Percentiles rank a stretch among this genome's conserved stretches.
Evolutionary conservation across 768 basidiomycete genomes (phyloP).

Genomic region (Leccinum boreale): DNA sequence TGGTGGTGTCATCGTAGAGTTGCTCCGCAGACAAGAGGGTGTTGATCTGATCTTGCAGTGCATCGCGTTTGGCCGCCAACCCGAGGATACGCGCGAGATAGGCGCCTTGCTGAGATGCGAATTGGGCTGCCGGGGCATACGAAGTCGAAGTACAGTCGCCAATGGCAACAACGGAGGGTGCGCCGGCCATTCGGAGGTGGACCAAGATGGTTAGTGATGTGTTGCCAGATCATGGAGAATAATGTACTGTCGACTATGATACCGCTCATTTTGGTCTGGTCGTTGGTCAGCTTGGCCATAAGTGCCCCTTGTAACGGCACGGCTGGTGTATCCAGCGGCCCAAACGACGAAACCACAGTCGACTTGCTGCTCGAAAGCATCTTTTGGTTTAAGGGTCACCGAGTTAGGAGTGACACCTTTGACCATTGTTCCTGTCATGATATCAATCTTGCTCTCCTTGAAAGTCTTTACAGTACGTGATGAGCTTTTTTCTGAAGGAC

Average conservation of each 20-base stretch:
- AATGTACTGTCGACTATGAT: slow-evolving; percentile 76
- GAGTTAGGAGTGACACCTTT: slow-evolving; percentile 67
- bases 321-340: slow-evolving; percentile 69
- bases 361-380: slow-evolving; percentile 79
- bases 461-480: slow-evolving; percentile 91
- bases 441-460: slow-evolving; percentile 95
- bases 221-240: not conserved
- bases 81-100: slow-evolving; percentile 84
- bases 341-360: slow-evolving; percentile 95
- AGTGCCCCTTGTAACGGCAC: slow-evolving; percentile 52
- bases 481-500: slow-evolving; percentile 89
- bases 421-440: slow-evolving; percentile 97
- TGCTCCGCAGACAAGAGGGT: slow-evolving; percentile 15
- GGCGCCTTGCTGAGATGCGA: slow-evolving; percentile 89
- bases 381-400: slow-evolving; percentile 89
- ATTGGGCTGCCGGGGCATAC: slow-evolving; percentile 97
- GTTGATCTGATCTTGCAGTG: slow-evolving; percentile 45
- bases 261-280: slow-evolving; percentile 85
- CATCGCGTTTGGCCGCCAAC: slow-evolving; percentile 74
- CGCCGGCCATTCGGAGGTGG: slow-evolving; percentile 74
- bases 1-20: slow-evolving; percentile 38
- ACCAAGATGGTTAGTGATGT: slow-evolving; percentile 7
- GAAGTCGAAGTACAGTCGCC: slow-evolving; percentile 93
- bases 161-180: slow-evolving; percentile 79
- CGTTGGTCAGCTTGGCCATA: slow-evolving; percentile 68